Evolutionary conservation across 768 basidiomycete species (phyloP).

Genomic region (Suillus ampliporus): DNA sequence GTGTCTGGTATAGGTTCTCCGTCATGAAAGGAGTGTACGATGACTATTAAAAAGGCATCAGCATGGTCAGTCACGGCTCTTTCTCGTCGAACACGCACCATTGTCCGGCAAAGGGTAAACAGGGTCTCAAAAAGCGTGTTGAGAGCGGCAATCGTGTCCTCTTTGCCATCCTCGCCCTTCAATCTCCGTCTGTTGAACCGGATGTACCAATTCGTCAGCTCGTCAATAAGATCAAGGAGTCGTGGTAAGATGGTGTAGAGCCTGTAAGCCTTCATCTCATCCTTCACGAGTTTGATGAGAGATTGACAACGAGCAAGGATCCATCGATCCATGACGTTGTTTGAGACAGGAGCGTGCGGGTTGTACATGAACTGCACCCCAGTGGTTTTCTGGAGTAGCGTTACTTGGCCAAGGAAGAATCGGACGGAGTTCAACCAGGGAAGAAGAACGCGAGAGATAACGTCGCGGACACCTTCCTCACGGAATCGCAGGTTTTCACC

Average conservation of each 20-base stretch:
- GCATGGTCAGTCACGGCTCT: conserved; percentile 8
- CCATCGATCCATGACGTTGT: conserved; percentile 99
- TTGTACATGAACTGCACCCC: conserved; percentile 85
- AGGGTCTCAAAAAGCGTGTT: conserved; percentile 97
- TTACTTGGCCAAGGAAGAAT: conserved; percentile 97
- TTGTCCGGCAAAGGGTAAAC: conserved; percentile 92
- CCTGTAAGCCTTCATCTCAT: conserved; percentile 97
- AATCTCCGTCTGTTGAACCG: conserved; percentile 96
- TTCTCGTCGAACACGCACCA: conserved; percentile 58
- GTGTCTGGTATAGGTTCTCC: conserved; percentile 93
- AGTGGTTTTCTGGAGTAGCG: conserved; percentile 80
- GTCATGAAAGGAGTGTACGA: conserved; percentile 99
- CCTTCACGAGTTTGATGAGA: conserved; percentile 86
- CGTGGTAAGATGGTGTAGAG: conserved; percentile 98
- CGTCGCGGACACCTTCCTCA: conserved; percentile 97
- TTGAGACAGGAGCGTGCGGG: conserved; percentile 79
- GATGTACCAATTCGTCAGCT: conserved; percentile 99
- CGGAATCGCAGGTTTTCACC: conserved; percentile 98
- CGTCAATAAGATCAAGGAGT: conserved; percentile 89
- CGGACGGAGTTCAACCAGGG: conserved; percentile 99
- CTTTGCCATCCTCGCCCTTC: conserved; percentile 92
- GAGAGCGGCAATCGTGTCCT: conserved; percentile 86
- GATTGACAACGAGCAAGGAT: conserved; percentile 98
- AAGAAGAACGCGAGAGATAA: conserved; percentile 93
- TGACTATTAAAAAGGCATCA: conserved; percentile 56